Conservation (phyloP, 2,329 filamentous ascomycete genomes). For the Pseudocercospora crystallina region DNA sequence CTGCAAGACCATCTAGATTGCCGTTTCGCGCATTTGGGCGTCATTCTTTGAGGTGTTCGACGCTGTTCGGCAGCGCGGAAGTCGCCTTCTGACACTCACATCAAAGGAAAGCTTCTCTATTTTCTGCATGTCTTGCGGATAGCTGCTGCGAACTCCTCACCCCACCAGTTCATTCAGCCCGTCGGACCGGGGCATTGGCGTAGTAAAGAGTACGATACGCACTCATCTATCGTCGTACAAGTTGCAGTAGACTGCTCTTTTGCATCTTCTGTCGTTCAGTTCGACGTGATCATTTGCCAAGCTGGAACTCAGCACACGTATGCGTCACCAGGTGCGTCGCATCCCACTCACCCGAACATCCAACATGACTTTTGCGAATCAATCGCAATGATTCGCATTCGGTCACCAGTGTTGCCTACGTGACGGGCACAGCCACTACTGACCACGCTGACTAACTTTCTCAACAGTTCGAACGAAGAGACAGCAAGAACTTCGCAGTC, state of each 20-base stretch:
- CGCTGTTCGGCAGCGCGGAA: slow-evolving; percentile 18
- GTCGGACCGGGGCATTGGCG: slow-evolving; percentile 15
- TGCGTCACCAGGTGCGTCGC: slow-evolving; percentile 37
- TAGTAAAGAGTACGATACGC: slow-evolving; percentile 19
- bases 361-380: slow-evolving; percentile 5
- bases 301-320: slow-evolving; percentile 32
- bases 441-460: slow-evolving; percentile 21
- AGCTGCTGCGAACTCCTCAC: slow-evolving; percentile 29
- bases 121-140: slow-evolving; percentile 37
- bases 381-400: slow-evolving; percentile 11
- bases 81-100: slow-evolving; percentile 28
- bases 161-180: slow-evolving; percentile 26
- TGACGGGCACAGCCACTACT: slow-evolving; percentile 19
- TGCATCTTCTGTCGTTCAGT: slow-evolving; percentile 20
- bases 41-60: slow-evolving; percentile 23
- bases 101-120: slow-evolving; percentile 30
- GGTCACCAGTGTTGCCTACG: slow-evolving; percentile 4
- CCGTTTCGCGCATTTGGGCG: slow-evolving; percentile 20
- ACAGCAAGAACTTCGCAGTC: slow-evolving; percentile 33
- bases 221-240: slow-evolving; percentile 35
- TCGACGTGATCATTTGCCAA: slow-evolving; percentile 29
- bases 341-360: slow-evolving; percentile 9
- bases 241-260: slow-evolving; percentile 33
- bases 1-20: slow-evolving; percentile 30
- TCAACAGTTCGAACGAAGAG: slow-evolving; percentile 23